A percentile compares a stretch with the other conserved stretches of the same genome.
These are phyloP conservation scores for Cordyceps cicadae DNA, from an alignment of 2,329 filamentous ascomycete genomes.

Conservation along the genomic window DNA sequence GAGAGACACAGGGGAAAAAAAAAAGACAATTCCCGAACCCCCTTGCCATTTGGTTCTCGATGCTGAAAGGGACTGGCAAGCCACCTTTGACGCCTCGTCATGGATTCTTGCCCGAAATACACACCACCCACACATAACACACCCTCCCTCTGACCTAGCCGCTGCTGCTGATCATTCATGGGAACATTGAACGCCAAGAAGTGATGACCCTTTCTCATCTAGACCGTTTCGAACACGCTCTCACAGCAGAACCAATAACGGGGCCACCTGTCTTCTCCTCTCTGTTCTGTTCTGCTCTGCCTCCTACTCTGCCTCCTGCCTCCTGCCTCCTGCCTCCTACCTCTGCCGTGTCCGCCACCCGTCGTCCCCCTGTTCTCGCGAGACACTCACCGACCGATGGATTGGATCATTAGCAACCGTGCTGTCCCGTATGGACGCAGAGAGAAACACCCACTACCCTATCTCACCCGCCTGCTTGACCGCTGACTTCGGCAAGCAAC, in stretches of 20 bases:
- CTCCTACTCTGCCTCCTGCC: too few relatives aligned
- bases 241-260: not conserved
- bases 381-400: not conserved
- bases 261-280: not conserved
- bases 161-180: constrained; percentile 6
- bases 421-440: constrained; percentile 1
- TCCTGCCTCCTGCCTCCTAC: too few relatives aligned
- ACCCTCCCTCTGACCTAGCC: not conserved
- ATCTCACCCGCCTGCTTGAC: not conserved
- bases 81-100: not conserved
- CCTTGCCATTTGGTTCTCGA: not conserved
- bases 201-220: constrained; percentile 2
- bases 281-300: not conserved
- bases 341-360: not conserved
- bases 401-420: not conserved
- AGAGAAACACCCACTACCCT: not conserved
- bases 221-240: constrained; percentile 3
- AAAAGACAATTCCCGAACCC: not conserved
- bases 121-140: not conserved
- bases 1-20: not conserved
- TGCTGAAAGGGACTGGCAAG: not conserved
- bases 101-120: constrained; percentile 2
- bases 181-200: constrained; percentile 2
- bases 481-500: constrained; percentile 7
- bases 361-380: not conserved